Evolutionary conservation across 2,329 filamentous ascomycete species (phyloP).

Genomic region (Dothideomycetes sp.): DNA sequence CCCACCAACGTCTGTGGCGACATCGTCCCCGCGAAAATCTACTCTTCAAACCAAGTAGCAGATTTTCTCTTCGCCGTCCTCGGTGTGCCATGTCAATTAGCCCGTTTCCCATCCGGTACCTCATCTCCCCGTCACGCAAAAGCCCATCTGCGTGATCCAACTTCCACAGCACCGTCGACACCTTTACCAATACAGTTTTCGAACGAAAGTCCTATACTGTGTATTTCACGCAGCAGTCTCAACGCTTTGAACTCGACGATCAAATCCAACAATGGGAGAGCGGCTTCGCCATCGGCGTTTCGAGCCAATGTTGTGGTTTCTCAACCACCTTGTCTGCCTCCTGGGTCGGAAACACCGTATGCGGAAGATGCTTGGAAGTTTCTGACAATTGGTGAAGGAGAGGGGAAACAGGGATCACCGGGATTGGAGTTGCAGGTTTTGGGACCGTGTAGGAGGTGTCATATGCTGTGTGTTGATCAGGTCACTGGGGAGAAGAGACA

Average conservation of each 20-base stretch:
- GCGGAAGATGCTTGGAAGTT: slow-evolving; percentile 70
- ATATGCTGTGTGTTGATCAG: slow-evolving; percentile 95
- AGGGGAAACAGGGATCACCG: too few relatives aligned
- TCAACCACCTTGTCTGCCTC: slow-evolving; percentile 34
- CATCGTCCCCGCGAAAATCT: slow-evolving; percentile 59
- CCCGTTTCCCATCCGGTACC: slow-evolving; percentile 65
- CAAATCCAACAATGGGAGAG: slow-evolving; percentile 49
- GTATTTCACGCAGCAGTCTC: slow-evolving; percentile 72
- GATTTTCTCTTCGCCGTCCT: slow-evolving; percentile 69
- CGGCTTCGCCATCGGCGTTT: slow-evolving; percentile 66
- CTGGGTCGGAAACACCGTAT: slow-evolving; percentile 52
- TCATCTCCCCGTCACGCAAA: slow-evolving; percentile 61
- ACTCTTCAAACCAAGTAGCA: slow-evolving; percentile 56
- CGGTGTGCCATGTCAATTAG: slow-evolving; percentile 71
- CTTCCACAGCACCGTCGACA: not conserved
- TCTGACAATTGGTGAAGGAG: slow-evolving; percentile 58
- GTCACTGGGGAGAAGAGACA: slow-evolving; percentile 65
- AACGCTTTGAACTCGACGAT: slow-evolving; percentile 69
- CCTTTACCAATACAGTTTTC: slow-evolving; percentile 63
- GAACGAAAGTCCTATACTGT: slow-evolving; percentile 89
- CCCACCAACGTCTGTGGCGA: slow-evolving; percentile 75
- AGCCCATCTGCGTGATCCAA: slow-evolving; percentile 47
- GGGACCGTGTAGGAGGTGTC: slow-evolving; percentile 78
- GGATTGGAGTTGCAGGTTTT: slow-evolving; percentile 55
- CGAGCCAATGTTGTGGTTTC: slow-evolving; percentile 78